These are phyloP conservation scores for Fraxinus sp. DNA, from an alignment of 305 asterid genomes.

Conservation along the genomic window DNA sequence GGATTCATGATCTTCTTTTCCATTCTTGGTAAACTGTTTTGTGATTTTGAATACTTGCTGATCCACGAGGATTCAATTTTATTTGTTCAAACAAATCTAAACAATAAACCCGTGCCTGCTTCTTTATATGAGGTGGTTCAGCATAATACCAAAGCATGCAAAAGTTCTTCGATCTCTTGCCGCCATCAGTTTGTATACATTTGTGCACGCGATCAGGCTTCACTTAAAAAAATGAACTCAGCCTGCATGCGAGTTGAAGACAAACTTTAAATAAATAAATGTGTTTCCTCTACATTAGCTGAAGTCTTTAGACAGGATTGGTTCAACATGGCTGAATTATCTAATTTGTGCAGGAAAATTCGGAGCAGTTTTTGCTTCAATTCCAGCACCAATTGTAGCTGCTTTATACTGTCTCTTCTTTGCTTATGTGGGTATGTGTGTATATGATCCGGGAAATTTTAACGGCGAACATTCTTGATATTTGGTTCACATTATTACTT, in stretches of 20 bases:
- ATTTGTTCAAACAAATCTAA: not conserved
- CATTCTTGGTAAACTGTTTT: conserved; percentile 54
- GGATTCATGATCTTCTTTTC: conserved; percentile 96
- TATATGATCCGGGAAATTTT: not conserved
- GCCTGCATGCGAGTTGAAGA: not conserved
- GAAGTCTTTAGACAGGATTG: not conserved
- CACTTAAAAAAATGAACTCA: not conserved
- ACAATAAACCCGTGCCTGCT: not conserved
- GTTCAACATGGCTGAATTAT: not conserved
- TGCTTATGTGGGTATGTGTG: conserved; percentile 73
- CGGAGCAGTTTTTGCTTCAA: conserved; percentile 92
- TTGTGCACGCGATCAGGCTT: not conserved
- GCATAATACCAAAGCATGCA: not conserved
- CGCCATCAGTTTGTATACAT: not conserved
- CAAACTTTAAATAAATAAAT: too few species aligned
- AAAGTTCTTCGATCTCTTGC: not conserved
- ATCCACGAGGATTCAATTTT: not conserved
- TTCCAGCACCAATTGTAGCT: conserved; percentile 87
- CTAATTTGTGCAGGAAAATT: conserved; percentile 61
- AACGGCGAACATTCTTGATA: not conserved
- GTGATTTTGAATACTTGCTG: not conserved
- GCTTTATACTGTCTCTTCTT: conserved; percentile 88
- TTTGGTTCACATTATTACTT: not conserved
- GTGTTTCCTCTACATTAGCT: not conserved
- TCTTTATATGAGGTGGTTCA: not conserved